These are phyloP conservation scores for Candida ulmi DNA, from an alignment of 805 yeast genomes.

Conservation along the genomic window DNA sequence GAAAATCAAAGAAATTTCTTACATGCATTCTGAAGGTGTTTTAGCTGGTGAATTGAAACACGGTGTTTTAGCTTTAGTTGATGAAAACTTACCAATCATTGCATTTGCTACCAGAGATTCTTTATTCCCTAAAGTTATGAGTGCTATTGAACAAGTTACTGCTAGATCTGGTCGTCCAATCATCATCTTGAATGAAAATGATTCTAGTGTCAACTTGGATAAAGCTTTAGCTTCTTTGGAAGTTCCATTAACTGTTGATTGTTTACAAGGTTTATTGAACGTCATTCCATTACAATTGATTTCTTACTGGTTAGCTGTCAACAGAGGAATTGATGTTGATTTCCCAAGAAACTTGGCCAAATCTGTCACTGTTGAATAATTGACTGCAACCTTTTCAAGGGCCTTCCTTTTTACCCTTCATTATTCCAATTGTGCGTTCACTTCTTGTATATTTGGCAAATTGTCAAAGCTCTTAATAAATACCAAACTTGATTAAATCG, in stretches of 20 bases:
- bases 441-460: too few species aligned
- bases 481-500: too few species aligned
- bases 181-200: constrained; percentile 83
- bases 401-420: neutral
- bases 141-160: constrained; percentile 92
- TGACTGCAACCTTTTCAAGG: too few species aligned
- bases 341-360: constrained; percentile 98
- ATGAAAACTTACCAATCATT: constrained; percentile 87
- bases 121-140: constrained; percentile 90
- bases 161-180: constrained; percentile 98
- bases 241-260: constrained; percentile 94
- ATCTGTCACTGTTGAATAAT: constrained; percentile 91
- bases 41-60: constrained; percentile 98
- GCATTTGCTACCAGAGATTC: constrained; percentile 97
- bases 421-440: too few species aligned
- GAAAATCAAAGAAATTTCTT: constrained; percentile 95
- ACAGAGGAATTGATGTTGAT: constrained; percentile 94
- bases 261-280: constrained; percentile 93
- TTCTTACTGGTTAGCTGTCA: constrained; percentile 95
- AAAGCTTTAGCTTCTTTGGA: constrained; percentile 68
- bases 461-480: too few species aligned
- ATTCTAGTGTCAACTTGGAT: constrained; percentile 48
- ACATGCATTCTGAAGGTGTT: constrained; percentile 99
- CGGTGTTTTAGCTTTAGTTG: constrained; percentile 96
- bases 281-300: constrained; percentile 93